Evolutionary conservation across 2,329 filamentous ascomycete species (phyloP).

Genomic region (Penicillium vulpinum): DNA sequence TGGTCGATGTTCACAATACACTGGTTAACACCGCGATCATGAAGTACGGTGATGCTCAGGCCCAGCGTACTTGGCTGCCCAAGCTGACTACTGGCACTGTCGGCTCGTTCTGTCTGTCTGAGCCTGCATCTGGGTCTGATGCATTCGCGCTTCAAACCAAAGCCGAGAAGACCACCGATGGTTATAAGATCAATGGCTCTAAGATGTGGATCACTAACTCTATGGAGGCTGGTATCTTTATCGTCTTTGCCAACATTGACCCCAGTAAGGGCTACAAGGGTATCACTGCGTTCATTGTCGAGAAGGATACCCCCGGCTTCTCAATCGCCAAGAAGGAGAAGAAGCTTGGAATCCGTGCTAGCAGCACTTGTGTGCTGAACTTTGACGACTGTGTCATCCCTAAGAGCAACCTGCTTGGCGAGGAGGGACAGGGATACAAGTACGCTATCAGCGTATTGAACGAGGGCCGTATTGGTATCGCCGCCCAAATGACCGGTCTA

Average conservation of each 20-base stretch:
- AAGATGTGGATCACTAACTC: conserved; percentile 99
- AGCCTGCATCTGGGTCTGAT: conserved; percentile 90
- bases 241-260: conserved; percentile 96
- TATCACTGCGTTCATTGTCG: conserved; percentile 92
- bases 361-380: conserved; percentile 94
- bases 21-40: conserved; percentile 91
- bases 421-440: conserved; percentile 93
- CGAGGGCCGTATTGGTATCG: conserved; percentile 96
- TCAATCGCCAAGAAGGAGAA: conserved; percentile 99
- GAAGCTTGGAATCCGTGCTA: conserved; percentile 95
- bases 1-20: conserved; percentile 98
- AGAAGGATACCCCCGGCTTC: conserved; percentile 87
- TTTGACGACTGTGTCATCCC: conserved; percentile 95
- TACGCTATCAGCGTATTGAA: conserved; percentile 94
- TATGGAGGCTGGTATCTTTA: conserved; percentile 90
- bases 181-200: conserved; percentile 82
- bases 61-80: conserved; percentile 88
- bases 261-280: conserved; percentile 92
- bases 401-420: conserved; percentile 81
- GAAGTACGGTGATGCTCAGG: conserved; percentile 74
- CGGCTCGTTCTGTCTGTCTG: conserved; percentile 86
- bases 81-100: conserved; percentile 85
- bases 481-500: conserved; percentile 96
- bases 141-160: conserved; percentile 93
- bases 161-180: conserved; percentile 76